These are phyloP conservation scores for Geotrichum aggregatum DNA, from an alignment of 1,139 yeast species.

Conservation along the genomic window DNA sequence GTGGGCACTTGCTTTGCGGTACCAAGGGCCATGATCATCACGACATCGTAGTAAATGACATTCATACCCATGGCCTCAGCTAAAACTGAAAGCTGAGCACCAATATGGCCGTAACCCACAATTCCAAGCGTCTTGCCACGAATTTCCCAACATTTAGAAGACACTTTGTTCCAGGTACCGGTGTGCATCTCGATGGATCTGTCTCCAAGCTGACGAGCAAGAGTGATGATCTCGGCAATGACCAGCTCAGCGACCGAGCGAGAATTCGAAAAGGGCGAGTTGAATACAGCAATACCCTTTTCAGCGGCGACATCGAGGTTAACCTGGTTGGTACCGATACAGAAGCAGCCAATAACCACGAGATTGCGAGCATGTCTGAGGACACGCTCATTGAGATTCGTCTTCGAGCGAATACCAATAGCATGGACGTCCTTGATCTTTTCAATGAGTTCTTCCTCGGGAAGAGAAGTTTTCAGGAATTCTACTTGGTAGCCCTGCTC, in stretches of 20 bases:
- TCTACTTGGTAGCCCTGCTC: conserved; percentile 96
- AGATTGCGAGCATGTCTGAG: conserved; percentile 83
- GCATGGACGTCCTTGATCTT: conserved; percentile 93
- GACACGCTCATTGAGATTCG: conserved; percentile 75
- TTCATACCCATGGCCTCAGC: conserved; percentile 99
- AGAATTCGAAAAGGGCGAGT: conserved; percentile 97
- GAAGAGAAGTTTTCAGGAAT: conserved; percentile 80
- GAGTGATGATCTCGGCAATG: conserved; percentile 86
- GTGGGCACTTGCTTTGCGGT: conserved; percentile 90
- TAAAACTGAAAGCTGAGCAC: conserved; percentile 90
- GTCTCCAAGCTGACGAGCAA: conserved; percentile 96
- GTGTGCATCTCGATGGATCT: conserved; percentile 94
- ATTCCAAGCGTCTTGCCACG: conserved; percentile 98
- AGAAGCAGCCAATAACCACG: conserved; percentile 93
- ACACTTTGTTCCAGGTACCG: conserved; percentile 97
- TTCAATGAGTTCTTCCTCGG: conserved; percentile 91
- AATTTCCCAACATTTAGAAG: conserved; percentile 96
- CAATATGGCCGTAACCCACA: conserved; percentile 97
- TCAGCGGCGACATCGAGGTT: conserved; percentile 89
- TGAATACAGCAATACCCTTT: conserved; percentile 92
- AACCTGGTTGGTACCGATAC: conserved; percentile 98
- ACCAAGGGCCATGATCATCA: conserved; percentile 94
- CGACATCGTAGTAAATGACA: conserved; percentile 86
- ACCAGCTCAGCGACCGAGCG: conserved; percentile 98
- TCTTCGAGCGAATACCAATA: conserved; percentile 95